These are phyloP conservation scores for Neocatenulostroma microsporum DNA, from an alignment of 2,329 filamentous ascomycete genomes.

Conservation along the genomic window DNA sequence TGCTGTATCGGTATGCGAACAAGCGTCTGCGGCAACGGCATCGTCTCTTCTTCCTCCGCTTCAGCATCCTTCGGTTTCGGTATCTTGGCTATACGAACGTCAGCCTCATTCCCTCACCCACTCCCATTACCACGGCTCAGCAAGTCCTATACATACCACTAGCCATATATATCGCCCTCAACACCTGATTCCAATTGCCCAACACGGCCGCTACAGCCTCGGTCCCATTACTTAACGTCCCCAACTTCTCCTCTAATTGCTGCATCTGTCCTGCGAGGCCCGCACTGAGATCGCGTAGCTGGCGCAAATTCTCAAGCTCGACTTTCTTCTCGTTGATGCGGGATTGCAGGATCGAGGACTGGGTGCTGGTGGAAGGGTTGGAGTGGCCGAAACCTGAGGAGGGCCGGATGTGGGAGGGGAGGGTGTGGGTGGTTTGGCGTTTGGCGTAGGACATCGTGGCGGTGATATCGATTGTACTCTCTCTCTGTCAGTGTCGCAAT, in stretches of 20 bases:
- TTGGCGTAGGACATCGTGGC: conserved; percentile 32
- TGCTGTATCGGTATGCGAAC: conserved; percentile 81
- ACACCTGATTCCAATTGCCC: conserved; percentile 80
- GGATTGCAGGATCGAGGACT: conserved; percentile 62
- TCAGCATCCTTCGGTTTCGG: conserved; percentile 50
- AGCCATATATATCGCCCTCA: conserved; percentile 79
- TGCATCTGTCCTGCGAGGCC: conserved; percentile 77
- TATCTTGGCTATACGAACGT: conserved; percentile 53
- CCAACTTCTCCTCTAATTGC: conserved; percentile 66
- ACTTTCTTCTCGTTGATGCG: conserved; percentile 80
- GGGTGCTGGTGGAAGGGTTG: conserved; percentile 34
- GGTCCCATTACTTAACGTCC: conserved; percentile 70
- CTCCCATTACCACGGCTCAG: neutral
- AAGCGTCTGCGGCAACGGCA: conserved; percentile 68
- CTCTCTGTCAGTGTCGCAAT: neutral
- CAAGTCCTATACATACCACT: conserved; percentile 51
- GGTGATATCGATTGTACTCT: neutral
- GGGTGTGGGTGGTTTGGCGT: conserved; percentile 28
- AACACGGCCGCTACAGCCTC: conserved; percentile 81
- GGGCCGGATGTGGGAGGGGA: conserved; percentile 58
- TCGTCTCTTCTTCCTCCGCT: conserved; percentile 35
- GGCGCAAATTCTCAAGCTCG: conserved; percentile 69
- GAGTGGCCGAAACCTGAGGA: conserved; percentile 30
- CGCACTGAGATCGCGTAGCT: conserved; percentile 70
- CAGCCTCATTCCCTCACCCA: neutral